Conservation (phyloP, 257 asterid species). For the Henckelia pumila region DNA sequence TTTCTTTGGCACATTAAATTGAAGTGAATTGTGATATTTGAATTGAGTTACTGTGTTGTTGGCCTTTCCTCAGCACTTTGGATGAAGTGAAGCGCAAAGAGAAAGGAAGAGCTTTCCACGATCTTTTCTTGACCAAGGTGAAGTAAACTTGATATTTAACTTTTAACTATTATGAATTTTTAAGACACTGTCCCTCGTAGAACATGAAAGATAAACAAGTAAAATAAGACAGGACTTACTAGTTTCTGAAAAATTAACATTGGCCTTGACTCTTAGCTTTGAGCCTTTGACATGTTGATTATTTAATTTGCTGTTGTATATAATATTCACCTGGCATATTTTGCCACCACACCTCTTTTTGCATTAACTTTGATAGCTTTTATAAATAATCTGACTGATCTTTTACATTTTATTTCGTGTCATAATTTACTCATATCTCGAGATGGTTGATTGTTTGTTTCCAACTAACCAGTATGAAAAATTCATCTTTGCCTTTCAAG, state of each 20-base stretch:
- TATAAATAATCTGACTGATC: not conserved
- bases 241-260: not conserved
- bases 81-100: conserved; percentile 91
- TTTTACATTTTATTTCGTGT: conserved; percentile 17
- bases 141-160: not conserved
- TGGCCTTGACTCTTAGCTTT: not conserved
- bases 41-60: not conserved
- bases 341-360: not conserved
- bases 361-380: not conserved
- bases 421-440: conserved; percentile 12
- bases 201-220: not conserved
- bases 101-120: conserved; percentile 88
- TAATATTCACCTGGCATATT: not conserved
- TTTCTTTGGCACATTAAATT: conserved; percentile 7
- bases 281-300: not conserved
- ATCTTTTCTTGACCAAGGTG: conserved; percentile 92
- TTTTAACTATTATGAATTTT: no score
- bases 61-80: conserved; percentile 59
- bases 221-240: not conserved
- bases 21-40: conserved; percentile 10
- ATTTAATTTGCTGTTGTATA: not conserved
- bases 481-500: conserved; percentile 6
- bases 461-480: not conserved
- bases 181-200: not conserved
- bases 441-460: not conserved